These are phyloP conservation scores for Helenozyma rhizophorensis DNA, from an alignment of 805 yeast species.

Conservation along the genomic window DNA sequence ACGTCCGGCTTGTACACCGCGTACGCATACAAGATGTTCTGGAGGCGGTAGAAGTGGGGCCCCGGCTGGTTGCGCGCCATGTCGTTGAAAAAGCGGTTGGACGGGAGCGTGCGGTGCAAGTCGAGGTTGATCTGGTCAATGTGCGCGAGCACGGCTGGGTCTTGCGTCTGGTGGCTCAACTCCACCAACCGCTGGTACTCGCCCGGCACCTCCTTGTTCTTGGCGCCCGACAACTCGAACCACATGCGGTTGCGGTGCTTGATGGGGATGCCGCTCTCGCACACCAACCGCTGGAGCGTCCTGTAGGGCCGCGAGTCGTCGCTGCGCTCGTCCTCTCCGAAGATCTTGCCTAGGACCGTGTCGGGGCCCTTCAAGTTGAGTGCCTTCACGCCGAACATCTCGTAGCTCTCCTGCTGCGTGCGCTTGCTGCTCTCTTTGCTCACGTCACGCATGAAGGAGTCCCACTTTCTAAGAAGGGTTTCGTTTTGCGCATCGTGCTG, in stretches of 20 bases:
- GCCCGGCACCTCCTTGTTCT: conserved; percentile 40
- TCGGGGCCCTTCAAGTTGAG: conserved; percentile 23
- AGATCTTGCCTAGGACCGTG: conserved; percentile 4
- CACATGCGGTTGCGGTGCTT: conserved; percentile 45
- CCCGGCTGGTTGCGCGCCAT: conserved; percentile 41
- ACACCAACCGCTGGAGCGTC: conserved; percentile 26
- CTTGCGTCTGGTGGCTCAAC: not conserved
- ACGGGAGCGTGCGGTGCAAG: conserved; percentile 51
- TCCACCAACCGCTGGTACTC: conserved; percentile 36
- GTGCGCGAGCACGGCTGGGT: conserved; percentile 15
- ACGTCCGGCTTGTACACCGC: conserved; percentile 42
- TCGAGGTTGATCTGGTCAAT: conserved; percentile 50
- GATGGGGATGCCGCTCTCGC: conserved; percentile 44
- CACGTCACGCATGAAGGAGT: conserved; percentile 35
- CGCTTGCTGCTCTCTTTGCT: conserved; percentile 18
- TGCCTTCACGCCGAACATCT: conserved; percentile 39
- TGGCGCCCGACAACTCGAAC: conserved; percentile 53
- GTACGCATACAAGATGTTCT: conserved; percentile 47
- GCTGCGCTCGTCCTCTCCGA: conserved; percentile 13
- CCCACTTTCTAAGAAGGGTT: conserved; percentile 42
- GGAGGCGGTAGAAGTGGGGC: conserved; percentile 46
- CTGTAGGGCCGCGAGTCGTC: conserved; percentile 6
- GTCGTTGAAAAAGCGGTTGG: conserved; percentile 45
- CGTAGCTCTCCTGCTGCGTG: conserved; percentile 7
- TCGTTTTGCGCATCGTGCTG: conserved; percentile 42